Percentiles rank a stretch among this genome's conserved stretches.
These are phyloP conservation scores for Leccinum boreale DNA, from an alignment of 768 basidiomycete genomes.

Conservation along the genomic window DNA sequence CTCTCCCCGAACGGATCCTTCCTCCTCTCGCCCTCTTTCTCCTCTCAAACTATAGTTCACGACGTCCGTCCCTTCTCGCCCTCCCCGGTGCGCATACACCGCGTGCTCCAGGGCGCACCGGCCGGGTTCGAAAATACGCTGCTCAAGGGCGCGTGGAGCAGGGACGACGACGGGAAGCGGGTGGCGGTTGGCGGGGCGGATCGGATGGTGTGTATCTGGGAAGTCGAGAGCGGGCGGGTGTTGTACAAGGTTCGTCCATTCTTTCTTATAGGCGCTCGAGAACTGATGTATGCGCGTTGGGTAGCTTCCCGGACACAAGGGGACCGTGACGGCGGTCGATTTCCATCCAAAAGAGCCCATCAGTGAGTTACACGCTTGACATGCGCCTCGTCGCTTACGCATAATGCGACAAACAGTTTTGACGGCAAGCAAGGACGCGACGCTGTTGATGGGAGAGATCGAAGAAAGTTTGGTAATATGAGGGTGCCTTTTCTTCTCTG, in stretches of 20 bases:
- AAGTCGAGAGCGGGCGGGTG: conserved; percentile 71
- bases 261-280: background rate
- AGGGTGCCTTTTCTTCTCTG: conserved; percentile 3
- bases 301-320: conserved; percentile 95
- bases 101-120: conserved; percentile 77
- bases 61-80: conserved; percentile 94
- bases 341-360: conserved; percentile 97
- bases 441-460: conserved; percentile 89
- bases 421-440: conserved; percentile 89
- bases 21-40: conserved; percentile 88
- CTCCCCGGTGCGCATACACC: conserved; percentile 75
- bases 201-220: conserved; percentile 84
- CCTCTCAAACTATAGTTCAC: conserved; percentile 85
- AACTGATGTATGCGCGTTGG: background rate
- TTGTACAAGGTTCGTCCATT: conserved; percentile 67
- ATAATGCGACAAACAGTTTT: conserved; percentile 51
- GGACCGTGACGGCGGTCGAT: conserved; percentile 92
- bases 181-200: conserved; percentile 91
- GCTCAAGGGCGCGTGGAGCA: conserved; percentile 84
- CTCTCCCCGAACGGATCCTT: conserved; percentile 87
- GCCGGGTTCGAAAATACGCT: conserved; percentile 93
- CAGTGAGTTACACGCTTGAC: conserved; percentile 46
- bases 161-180: conserved; percentile 74
- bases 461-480: conserved; percentile 58
- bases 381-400: conserved; percentile 6